Percentiles rank a stretch among this genome's conserved stretches.
These are phyloP conservation scores for Cladosporium phlei DNA, from an alignment of 2,329 filamentous ascomycete genomes.

Conservation along the genomic window DNA sequence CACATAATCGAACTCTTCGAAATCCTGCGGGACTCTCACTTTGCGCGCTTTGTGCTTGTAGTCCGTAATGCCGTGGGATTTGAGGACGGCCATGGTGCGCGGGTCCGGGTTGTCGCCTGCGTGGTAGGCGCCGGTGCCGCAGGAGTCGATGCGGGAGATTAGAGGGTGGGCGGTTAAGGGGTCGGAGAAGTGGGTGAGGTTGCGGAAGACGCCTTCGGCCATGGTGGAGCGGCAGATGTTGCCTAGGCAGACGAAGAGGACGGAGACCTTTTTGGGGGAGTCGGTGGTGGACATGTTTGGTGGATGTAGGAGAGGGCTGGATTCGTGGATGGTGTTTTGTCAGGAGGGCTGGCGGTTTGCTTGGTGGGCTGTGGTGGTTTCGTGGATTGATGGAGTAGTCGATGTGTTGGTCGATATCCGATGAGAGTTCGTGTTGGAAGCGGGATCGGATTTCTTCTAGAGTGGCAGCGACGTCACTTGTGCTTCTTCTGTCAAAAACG, in stretches of 20 bases:
- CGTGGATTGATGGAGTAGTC: not conserved
- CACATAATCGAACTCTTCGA: constrained; percentile 83
- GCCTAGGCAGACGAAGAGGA: constrained; percentile 93
- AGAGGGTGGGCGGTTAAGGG: constrained; percentile 40
- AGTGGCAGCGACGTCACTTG: too few relatives aligned
- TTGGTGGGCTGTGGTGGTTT: not conserved
- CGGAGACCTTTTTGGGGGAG: constrained; percentile 49
- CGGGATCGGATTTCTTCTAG: too few relatives aligned
- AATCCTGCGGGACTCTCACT: constrained; percentile 64
- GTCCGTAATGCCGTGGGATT: constrained; percentile 66
- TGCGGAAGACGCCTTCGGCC: constrained; percentile 89
- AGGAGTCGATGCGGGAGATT: constrained; percentile 73
- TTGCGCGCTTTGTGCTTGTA: constrained; percentile 75
- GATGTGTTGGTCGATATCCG: too few relatives aligned
- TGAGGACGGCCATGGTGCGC: constrained; percentile 76
- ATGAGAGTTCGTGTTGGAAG: too few relatives aligned
- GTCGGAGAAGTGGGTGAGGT: constrained; percentile 48
- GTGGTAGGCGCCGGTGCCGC: constrained; percentile 88
- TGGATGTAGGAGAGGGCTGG: not conserved
- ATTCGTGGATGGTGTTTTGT: not conserved
- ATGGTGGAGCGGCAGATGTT: constrained; percentile 94
- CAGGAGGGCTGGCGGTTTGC: not conserved
- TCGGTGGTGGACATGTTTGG: constrained; percentile 10
- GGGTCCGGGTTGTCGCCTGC: constrained; percentile 69
- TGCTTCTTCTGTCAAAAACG: too few relatives aligned